Evolutionary conservation across 192 early-diverging fungal genomes (phyloP).

Genomic region (Irineochytrium annulatum): DNA sequence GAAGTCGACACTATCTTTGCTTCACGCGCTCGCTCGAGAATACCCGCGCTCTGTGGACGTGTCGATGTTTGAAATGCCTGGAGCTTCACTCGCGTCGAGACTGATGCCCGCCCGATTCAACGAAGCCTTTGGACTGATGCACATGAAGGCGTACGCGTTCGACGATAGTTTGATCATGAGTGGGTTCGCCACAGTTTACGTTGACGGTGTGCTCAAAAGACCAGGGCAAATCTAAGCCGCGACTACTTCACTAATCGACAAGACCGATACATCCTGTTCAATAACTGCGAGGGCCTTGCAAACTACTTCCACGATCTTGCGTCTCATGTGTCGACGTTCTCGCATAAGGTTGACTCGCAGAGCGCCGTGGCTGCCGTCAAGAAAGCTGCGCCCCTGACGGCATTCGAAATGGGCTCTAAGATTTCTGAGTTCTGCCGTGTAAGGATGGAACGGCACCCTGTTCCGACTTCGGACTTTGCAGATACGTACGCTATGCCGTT

Average conservation of each 20-base stretch:
- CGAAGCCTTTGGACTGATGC: constrained; percentile 90
- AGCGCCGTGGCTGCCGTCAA: background rate
- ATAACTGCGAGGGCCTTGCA: constrained; percentile 46
- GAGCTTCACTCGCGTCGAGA: constrained; percentile 65
- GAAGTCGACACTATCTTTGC: constrained; percentile 63
- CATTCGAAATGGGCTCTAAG: background rate
- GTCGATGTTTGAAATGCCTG: constrained; percentile 85
- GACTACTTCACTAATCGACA: constrained; percentile 96
- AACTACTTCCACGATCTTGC: constrained; percentile 72
- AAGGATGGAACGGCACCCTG: background rate
- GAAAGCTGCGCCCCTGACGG: background rate
- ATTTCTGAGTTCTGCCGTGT: constrained; percentile 2
- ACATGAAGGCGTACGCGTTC: constrained; percentile 90
- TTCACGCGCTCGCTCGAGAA: constrained; percentile 58
- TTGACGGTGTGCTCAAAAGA: constrained; percentile 10
- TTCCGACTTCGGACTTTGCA: background rate
- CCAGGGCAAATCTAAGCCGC: constrained; percentile 84
- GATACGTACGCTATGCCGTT: constrained; percentile 63
- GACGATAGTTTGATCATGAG: constrained; percentile 80
- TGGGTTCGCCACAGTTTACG: constrained; percentile 47
- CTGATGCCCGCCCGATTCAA: constrained; percentile 65
- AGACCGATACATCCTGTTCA: constrained; percentile 85
- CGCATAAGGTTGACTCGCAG: constrained; percentile 3
- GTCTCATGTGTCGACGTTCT: constrained; percentile 53
- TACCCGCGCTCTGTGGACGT: constrained; percentile 66